Percentiles rank a stretch among this genome's conserved stretches.
Conservation (phyloP, 352 stramenopile genomes). For the Pythium volutum region DNA sequence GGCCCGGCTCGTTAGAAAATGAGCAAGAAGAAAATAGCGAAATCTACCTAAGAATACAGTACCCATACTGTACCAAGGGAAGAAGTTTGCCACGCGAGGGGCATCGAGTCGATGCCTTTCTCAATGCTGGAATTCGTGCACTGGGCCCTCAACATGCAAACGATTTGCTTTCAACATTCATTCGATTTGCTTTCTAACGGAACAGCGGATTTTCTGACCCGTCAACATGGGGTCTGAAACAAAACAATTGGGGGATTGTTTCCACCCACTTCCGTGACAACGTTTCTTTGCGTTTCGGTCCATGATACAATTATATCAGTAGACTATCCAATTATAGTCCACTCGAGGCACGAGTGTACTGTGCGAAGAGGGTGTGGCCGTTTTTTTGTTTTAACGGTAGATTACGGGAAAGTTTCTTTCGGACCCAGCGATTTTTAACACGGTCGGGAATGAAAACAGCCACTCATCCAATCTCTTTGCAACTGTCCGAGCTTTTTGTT, state of each 20-base stretch:
- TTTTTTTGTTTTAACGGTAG: neutral
- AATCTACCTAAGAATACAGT: too few relatives aligned
- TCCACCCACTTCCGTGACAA: neutral
- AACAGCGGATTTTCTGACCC: neutral
- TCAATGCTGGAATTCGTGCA: too few relatives aligned
- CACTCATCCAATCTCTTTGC: conserved; percentile 1
- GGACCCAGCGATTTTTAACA: conserved; percentile 9
- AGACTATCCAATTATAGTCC: neutral
- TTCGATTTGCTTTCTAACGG: too few relatives aligned
- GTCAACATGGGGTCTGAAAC: neutral
- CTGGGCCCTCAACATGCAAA: too few relatives aligned
- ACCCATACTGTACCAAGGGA: too few relatives aligned
- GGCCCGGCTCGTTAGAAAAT: too few relatives aligned
- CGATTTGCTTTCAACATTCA: too few relatives aligned
- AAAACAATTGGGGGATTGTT: neutral
- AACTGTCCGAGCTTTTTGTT: neutral
- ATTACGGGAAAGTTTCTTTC: neutral
- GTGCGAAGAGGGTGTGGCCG: neutral
- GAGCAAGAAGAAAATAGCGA: too few relatives aligned
- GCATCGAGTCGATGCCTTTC: too few relatives aligned
- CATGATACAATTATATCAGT: neutral
- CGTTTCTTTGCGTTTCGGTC: conserved; percentile 5
- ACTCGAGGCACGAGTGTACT: too few relatives aligned
- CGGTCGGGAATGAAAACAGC: neutral
- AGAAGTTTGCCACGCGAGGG: too few relatives aligned